These are phyloP conservation scores for Avena eriantha DNA, from an alignment of 176 grass and related monocot genomes.

Conservation along the genomic window DNA sequence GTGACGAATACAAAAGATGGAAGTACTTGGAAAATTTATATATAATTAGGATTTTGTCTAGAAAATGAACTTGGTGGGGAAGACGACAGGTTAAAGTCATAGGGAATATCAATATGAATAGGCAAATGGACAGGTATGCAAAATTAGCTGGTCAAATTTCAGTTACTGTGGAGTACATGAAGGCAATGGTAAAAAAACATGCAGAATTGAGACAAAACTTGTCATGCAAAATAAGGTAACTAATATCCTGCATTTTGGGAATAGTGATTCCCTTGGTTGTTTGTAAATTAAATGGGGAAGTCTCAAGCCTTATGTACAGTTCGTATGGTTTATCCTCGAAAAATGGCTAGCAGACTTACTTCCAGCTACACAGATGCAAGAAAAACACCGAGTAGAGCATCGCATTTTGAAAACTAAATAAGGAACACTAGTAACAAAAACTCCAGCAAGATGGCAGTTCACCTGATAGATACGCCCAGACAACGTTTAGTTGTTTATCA, in stretches of 20 bases:
- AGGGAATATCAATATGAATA: not conserved
- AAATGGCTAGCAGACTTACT: constrained; percentile 65
- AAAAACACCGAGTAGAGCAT: not conserved
- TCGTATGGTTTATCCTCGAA: constrained; percentile 54
- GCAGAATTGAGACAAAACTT: not conserved
- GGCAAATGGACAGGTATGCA: not conserved
- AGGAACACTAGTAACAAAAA: constrained; percentile 29
- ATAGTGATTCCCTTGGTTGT: not conserved
- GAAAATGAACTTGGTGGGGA: not conserved
- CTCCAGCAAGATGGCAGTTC: not conserved
- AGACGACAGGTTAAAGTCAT: not conserved
- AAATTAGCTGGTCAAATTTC: constrained; percentile 10
- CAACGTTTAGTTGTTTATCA: not conserved
- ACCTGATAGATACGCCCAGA: constrained; percentile 33
- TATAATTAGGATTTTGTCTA: not conserved
- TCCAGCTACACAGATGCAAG: constrained; percentile 57
- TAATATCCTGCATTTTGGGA: not conserved
- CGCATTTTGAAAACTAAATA: not conserved
- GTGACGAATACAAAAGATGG: not conserved
- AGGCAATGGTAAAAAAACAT: not conserved
- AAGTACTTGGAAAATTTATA: not conserved
- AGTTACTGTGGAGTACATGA: not conserved
- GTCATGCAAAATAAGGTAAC: not conserved
- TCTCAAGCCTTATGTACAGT: constrained; percentile 41
- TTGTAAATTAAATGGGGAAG: constrained; percentile 5